phyloP scores from a whole-genome alignment of 108 stramenopile species.

The Nitzschia sp. region DNA sequence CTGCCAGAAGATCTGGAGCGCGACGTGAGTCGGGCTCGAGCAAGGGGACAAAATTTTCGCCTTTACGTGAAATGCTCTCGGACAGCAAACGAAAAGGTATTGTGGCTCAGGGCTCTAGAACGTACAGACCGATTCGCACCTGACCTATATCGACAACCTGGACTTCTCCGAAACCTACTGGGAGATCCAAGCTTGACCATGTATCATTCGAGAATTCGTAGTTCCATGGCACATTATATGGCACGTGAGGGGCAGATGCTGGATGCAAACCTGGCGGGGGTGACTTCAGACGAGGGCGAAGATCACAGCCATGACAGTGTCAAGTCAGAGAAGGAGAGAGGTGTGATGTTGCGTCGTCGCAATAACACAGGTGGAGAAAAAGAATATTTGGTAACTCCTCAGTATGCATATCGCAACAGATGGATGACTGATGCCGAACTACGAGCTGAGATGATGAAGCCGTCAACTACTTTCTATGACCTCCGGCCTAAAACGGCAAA shows the following conservation, averaged over 20 bases:
- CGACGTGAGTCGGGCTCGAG: conserved; percentile 1
- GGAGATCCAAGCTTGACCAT: conserved; percentile 7
- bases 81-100: conserved; percentile 44
- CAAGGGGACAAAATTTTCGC: conserved; percentile 31
- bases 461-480: conserved; percentile 48
- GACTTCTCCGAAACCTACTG: conserved; percentile 8
- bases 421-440: conserved; percentile 64
- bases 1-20: conserved; percentile 4
- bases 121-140: conserved; percentile 26
- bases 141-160: conserved; percentile 14
- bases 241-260: conserved; percentile 16
- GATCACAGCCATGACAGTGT: conserved; percentile 10
- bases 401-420: conserved; percentile 63
- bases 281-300: background rate
- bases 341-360: background rate
- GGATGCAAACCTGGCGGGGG: background rate
- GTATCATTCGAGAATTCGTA: conserved; percentile 24
- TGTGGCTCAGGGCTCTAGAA: conserved; percentile 48
- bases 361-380: conserved; percentile 8
- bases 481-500: conserved; percentile 23
- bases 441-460: conserved; percentile 46
- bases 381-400: conserved; percentile 52
- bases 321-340: background rate
- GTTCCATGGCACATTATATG: conserved; percentile 4
- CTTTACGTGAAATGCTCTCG: conserved; percentile 47